Base-by-base conservation (phyloP, 83 land plant genomes). In the Larix sibirica region DNA sequence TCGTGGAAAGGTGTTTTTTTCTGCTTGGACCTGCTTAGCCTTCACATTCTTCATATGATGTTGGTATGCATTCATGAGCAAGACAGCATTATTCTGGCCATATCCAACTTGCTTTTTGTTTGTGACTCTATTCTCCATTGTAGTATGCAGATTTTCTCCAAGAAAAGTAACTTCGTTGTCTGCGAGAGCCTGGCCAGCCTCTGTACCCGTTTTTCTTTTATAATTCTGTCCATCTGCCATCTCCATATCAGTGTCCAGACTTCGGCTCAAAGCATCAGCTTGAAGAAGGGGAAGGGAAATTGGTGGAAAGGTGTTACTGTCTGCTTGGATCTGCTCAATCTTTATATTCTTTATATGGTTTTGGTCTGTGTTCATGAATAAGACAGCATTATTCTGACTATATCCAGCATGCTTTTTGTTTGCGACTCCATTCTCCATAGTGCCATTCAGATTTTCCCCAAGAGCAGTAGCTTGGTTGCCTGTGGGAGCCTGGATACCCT, bases 21-120 rank as follows among this genome's bases (percentile, higher is more conserved):
- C 70, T 67, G 70, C 36, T 67, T 67, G 70, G 36, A 67, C 70
- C 70, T 26, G 38, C 76, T 71, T 71, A 71, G 10, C 50, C 40
- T 71, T 23, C 23, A 31, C 42, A 38, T 70, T 70, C 33, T 38
- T 38, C 38, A 33, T 70, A 70, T 6, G 20, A 70, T 40, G 75
- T 70, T 33, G 17, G 47, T 20, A 2, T 70, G 75, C 47, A 70
- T 44, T 38, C 50, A 70, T 16, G 17, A 20, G 47, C 36, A 70
- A 20, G n/a, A 70, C 50, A 40, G 24, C 50, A 16, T 18, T 70
- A 36, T 8, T 70, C 75, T 70, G 50, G 42, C 12, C 20, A 38
- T 70, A 6, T 8, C 50, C 21, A 16, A 71, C 21, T 20, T 40
- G 36, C 56, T n/a, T 71, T 71, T 71, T 20, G 23, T 40, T 71